phyloP scores from a whole-genome alignment of 2,329 filamentous ascomycete genomes.

The Trichoderma asperellum region DNA sequence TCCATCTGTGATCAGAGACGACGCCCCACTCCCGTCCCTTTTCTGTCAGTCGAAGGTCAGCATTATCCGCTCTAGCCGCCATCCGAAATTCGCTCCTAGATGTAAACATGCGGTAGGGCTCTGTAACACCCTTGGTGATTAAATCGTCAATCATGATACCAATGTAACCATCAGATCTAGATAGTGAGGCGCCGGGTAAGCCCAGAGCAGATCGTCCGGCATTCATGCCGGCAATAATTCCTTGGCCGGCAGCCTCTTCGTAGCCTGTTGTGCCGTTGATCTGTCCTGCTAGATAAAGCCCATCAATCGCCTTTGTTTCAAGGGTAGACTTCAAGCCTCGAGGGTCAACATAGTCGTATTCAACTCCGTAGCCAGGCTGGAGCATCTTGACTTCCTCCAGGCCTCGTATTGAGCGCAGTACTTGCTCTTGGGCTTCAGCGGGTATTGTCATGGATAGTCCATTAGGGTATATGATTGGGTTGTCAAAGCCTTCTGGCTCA shows the following conservation, averaged over 20 bases:
- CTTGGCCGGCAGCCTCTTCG: conserved; percentile 94
- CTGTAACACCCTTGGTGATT: conserved; percentile 92
- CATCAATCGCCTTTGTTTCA: conserved; percentile 88
- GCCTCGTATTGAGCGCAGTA: conserved; percentile 85
- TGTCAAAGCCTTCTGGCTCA: conserved; percentile 93
- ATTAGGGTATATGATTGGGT: conserved; percentile 90
- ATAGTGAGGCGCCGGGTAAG: conserved; percentile 68
- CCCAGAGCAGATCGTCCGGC: conserved; percentile 78
- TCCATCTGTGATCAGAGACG: conserved; percentile 80
- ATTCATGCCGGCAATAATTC: conserved; percentile 90
- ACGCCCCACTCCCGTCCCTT: conserved; percentile 77
- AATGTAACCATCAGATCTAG: conserved; percentile 89
- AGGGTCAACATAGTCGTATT: conserved; percentile 98
- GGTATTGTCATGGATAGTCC: conserved; percentile 97
- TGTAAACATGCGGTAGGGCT: conserved; percentile 99
- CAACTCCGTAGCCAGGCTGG: conserved; percentile 93
- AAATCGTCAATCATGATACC: conserved; percentile 99
- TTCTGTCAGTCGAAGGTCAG: conserved; percentile 81
- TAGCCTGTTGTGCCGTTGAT: conserved; percentile 99
- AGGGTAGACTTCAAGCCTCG: conserved; percentile 84
- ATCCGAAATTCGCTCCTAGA: conserved; percentile 94
- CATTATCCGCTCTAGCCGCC: conserved; percentile 89
- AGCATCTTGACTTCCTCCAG: conserved; percentile 90
- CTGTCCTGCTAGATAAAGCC: conserved; percentile 90
- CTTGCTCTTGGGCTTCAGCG: conserved; percentile 78